These are phyloP conservation scores for Ascomycota sp. DNA, from an alignment of 2,329 filamentous ascomycete genomes.

Conservation along the genomic window DNA sequence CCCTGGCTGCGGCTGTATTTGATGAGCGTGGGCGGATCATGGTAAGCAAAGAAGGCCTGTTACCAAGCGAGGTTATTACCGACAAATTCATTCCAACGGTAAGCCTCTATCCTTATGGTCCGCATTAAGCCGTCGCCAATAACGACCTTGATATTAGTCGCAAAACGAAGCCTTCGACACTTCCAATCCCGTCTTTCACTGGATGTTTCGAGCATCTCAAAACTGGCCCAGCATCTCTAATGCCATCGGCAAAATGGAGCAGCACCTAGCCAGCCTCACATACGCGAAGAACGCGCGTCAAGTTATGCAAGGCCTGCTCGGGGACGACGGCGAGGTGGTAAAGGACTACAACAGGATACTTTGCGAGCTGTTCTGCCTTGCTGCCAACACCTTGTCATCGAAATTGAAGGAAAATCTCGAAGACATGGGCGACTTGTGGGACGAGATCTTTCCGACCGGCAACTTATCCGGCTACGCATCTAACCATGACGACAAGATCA, in stretches of 20 bases:
- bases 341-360: conserved; percentile 56
- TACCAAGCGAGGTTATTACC: conserved; percentile 57
- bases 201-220: conserved; percentile 62
- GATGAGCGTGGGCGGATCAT: conserved; percentile 42
- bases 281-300: conserved; percentile 16
- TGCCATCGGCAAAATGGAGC: conserved; percentile 48
- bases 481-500: too few species aligned
- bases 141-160: conserved; percentile 1
- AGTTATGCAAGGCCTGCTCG: conserved; percentile 21
- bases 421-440: conserved; percentile 46
- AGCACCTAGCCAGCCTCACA: conserved; percentile 36
- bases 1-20: conserved; percentile 39
- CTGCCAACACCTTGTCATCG: conserved; percentile 50
- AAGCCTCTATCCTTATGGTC: conserved; percentile 2
- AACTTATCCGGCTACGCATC: conserved; percentile 2
- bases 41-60: conserved; percentile 43
- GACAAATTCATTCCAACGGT: conserved; percentile 49
- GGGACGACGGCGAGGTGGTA: conserved; percentile 33
- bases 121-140: too few species aligned
- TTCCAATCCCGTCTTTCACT: conserved; percentile 60
- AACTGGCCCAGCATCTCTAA: conserved; percentile 51
- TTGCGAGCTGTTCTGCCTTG: conserved; percentile 62
- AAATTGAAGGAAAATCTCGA: conserved; percentile 40
- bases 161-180: conserved; percentile 45
- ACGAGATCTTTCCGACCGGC: conserved; percentile 51